Conservation (phyloP, 2,329 filamentous ascomycete species). For the Epichloe gansuensis region DNA sequence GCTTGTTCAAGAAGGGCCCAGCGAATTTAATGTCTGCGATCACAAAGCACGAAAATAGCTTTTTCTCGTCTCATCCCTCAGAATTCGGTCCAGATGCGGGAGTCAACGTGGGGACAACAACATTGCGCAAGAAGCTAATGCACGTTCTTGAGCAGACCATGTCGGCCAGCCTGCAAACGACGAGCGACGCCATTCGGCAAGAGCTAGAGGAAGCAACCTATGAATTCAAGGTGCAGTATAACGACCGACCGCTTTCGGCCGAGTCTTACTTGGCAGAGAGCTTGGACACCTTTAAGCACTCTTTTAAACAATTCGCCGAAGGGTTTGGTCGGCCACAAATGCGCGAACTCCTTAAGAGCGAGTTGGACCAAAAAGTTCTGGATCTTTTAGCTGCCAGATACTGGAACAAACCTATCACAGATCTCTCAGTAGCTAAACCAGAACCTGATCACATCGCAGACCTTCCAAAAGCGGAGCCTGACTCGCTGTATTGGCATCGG, state of each 20-base stretch:
- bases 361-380: conserved; percentile 87
- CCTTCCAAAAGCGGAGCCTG: conserved; percentile 71
- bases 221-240: conserved; percentile 99
- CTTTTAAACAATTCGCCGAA: conserved; percentile 88
- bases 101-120: conserved; percentile 70
- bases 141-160: conserved; percentile 93
- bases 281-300: conserved; percentile 92
- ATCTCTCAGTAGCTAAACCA: conserved; percentile 51
- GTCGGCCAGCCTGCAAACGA: conserved; percentile 80
- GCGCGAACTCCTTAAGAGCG: conserved; percentile 75
- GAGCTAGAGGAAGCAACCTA: conserved; percentile 95
- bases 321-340: conserved; percentile 83
- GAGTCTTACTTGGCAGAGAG: conserved; percentile 95
- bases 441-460: conserved; percentile 64
- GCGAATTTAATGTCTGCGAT: conserved; percentile 72
- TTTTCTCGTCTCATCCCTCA: conserved; percentile 69
- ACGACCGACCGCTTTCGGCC: conserved; percentile 84
- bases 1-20: conserved; percentile 73
- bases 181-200: conserved; percentile 82
- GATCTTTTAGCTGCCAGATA: conserved; percentile 87
- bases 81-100: conserved; percentile 66
- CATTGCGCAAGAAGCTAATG: conserved; percentile 90
- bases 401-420: conserved; percentile 92
- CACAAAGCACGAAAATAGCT: conserved; percentile 75
- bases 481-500: conserved; percentile 82